Evolutionary conservation across 768 basidiomycete species (phyloP).

Genomic region (Calocybe cyanea): DNA sequence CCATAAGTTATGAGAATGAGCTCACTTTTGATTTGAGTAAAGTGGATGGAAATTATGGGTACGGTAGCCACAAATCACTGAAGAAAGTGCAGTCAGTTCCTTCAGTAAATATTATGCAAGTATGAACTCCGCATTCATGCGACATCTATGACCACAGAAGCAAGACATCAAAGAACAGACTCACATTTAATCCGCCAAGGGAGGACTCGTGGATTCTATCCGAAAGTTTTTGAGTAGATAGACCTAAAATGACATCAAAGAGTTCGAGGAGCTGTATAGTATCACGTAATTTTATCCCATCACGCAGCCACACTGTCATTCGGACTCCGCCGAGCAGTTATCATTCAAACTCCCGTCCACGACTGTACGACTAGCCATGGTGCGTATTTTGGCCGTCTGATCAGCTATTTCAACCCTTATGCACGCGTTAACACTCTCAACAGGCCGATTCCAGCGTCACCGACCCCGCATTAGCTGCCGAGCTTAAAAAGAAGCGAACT

Average conservation of each 20-base stretch:
- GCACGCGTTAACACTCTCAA: background rate
- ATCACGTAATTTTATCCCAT: conserved; percentile 37
- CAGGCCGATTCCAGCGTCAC: conserved; percentile 83
- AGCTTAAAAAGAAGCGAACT: conserved; percentile 97
- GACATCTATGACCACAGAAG: background rate
- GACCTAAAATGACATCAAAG: conserved; percentile 19
- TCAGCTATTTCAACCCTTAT: no score
- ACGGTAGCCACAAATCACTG: conserved; percentile 95
- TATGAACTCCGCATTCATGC: background rate
- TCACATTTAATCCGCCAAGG: conserved; percentile 83
- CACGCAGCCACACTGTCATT: conserved; percentile 39
- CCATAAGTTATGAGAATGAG: background rate
- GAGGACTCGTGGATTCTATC: conserved; percentile 96
- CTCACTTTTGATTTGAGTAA: conserved; percentile 45
- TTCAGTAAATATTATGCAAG: no score
- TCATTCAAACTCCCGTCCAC: conserved; percentile 34
- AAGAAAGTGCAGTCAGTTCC: conserved; percentile 9
- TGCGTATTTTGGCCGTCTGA: conserved; percentile 15
- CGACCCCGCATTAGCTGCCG: conserved; percentile 91
- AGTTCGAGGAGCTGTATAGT: conserved; percentile 56
- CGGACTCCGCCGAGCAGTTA: conserved; percentile 24
- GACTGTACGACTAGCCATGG: conserved; percentile 41
- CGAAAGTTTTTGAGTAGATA: conserved; percentile 36
- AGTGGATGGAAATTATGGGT: conserved; percentile 26
- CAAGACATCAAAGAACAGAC: conserved; percentile 13